These are phyloP conservation scores for Funneliformis geosporum DNA, from an alignment of 192 early-diverging fungal species.

Conservation along the genomic window DNA sequence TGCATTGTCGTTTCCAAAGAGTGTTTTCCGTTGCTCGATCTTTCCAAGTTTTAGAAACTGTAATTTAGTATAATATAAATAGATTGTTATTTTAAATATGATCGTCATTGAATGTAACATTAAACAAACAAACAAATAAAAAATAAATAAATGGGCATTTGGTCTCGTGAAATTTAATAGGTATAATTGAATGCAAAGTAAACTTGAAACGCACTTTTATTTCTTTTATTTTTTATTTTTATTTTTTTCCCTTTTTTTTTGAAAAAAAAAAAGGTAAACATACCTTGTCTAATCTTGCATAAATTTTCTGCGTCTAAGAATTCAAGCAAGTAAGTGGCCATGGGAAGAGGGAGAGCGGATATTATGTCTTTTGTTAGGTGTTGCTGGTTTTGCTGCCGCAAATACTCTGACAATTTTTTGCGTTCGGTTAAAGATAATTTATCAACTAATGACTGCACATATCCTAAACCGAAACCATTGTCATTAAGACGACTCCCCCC, in stretches of 20 bases:
- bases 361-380: background rate
- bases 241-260: background rate
- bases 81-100: background rate
- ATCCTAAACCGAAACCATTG: background rate
- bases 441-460: background rate
- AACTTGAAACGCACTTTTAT: too few species aligned
- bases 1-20: slow-evolving; percentile 23
- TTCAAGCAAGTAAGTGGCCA: background rate
- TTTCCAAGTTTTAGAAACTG: slow-evolving; percentile 19
- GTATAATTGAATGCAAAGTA: too few species aligned
- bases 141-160: background rate
- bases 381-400: too few species aligned
- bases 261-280: too few species aligned
- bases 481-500: background rate
- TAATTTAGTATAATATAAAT: background rate
- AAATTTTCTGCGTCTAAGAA: background rate
- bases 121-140: too few species aligned
- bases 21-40: slow-evolving; percentile 17
- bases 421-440: background rate
- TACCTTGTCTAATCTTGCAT: background rate
- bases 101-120: background rate
- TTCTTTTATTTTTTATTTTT: background rate
- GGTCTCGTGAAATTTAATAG: background rate
- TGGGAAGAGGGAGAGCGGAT: background rate
- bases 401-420: background rate